Percentiles rank a stretch among this genome's conserved stretches.
Conservation (phyloP, 495 filamentous ascomycete species). For the Penicillium riverlandense region DNA sequence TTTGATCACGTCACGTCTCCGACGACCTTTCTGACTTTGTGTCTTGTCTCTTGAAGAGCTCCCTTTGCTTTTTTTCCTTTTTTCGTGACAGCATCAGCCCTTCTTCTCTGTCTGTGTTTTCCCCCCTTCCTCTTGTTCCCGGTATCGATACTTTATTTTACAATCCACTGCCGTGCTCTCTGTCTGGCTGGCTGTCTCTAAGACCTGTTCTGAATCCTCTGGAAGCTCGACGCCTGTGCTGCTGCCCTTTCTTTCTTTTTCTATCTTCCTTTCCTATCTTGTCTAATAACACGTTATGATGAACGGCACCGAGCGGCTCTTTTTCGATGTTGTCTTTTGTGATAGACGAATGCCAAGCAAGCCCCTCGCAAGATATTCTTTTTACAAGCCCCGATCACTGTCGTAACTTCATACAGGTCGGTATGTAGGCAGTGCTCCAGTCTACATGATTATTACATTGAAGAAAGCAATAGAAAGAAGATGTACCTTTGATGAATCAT, state of each 20-base stretch:
- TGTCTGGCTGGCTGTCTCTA: background rate
- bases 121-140: conserved; percentile 10
- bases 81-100: conserved; percentile 17
- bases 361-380: conserved; percentile 8
- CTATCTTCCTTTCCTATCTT: conserved; percentile 13
- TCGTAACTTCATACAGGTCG: background rate
- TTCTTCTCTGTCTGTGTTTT: conserved; percentile 14
- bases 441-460: background rate
- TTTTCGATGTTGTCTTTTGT: conserved; percentile 15
- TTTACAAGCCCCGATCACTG: conserved; percentile 2
- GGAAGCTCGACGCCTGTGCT: background rate
- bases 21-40: conserved; percentile 12
- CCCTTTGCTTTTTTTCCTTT: conserved; percentile 11
- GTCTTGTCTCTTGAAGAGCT: conserved; percentile 21
- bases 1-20: conserved; percentile 22
- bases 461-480: background rate
- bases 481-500: too few relatives aligned
- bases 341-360: conserved; percentile 8
- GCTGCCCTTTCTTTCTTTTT: conserved; percentile 13
- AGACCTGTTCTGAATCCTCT: background rate
- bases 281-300: conserved; percentile 24
- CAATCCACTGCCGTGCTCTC: background rate
- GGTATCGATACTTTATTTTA: conserved; percentile 15
- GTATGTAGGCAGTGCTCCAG: conserved; percentile 1
- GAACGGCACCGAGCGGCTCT: conserved; percentile 17